Evolutionary conservation across 2,329 filamentous ascomycete genomes (phyloP).

Genomic region (Colletotrichum sp.): DNA sequence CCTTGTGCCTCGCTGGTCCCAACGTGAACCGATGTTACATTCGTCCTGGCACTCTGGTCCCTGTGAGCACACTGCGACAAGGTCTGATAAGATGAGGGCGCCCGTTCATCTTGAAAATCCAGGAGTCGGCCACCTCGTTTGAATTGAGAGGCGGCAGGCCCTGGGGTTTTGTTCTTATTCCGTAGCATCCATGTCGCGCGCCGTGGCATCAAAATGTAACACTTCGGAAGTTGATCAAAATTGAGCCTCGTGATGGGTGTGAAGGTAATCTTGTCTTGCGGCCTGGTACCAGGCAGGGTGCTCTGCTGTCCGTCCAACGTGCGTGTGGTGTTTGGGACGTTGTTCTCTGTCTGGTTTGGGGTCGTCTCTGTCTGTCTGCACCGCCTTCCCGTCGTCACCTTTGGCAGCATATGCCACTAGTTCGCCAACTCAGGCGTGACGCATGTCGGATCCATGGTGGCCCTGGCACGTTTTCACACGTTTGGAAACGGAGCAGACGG

Average conservation of each 20-base stretch:
- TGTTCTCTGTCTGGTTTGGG: neutral
- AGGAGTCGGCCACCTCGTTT: neutral
- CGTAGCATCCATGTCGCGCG: neutral
- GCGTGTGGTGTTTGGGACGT: neutral
- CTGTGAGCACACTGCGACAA: neutral
- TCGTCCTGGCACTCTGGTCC: conserved; percentile 5
- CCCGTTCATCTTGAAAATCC: conserved; percentile 15
- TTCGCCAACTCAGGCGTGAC: neutral
- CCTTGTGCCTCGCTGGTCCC: neutral
- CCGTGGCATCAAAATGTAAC: neutral
- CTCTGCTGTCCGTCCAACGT: neutral
- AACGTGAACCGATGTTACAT: conserved; percentile 8
- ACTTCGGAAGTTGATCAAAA: conserved; percentile 6
- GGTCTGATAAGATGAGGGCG: conserved; percentile 14
- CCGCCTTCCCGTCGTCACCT: neutral
- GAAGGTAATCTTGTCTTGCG: conserved; percentile 6
- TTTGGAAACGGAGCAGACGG: neutral
- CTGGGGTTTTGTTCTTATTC: neutral
- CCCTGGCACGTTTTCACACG: neutral
- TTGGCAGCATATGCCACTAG: neutral
- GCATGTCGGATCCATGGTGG: neutral
- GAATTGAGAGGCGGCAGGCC: neutral
- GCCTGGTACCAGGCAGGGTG: neutral
- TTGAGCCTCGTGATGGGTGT: conserved; percentile 5
- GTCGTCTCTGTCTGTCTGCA: neutral